Evolutionary conservation across 2,329 filamentous ascomycete species (phyloP).

Genomic region (Colletotrichum sp.): DNA sequence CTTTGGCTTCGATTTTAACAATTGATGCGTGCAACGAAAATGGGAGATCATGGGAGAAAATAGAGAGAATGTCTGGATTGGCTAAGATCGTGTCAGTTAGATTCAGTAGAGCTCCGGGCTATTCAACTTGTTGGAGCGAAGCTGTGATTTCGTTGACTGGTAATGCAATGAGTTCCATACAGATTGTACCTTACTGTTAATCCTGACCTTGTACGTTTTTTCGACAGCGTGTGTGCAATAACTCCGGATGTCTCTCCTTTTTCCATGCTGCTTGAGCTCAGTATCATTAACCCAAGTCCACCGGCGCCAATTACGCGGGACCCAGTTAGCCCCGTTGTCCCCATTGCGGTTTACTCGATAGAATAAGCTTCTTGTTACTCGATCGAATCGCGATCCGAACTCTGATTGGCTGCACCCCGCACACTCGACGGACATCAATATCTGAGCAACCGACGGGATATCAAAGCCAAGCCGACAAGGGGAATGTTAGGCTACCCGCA

Average conservation of each 20-base stretch:
- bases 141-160: neutral
- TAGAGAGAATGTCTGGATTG: neutral
- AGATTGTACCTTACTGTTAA: neutral
- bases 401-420: neutral
- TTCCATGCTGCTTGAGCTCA: neutral
- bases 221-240: neutral
- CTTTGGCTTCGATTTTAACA: too few relatives aligned
- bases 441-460: neutral
- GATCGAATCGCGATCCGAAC: neutral
- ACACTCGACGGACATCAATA: neutral
- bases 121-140: fast-evolving
- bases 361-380: neutral
- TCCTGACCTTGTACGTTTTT: neutral
- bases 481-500: neutral
- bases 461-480: neutral
- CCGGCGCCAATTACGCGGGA: neutral
- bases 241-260: neutral
- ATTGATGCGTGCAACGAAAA: too few relatives aligned
- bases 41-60: neutral
- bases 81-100: neutral
- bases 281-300: neutral
- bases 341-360: neutral
- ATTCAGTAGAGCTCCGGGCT: neutral
- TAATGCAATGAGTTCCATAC: fast-evolving
- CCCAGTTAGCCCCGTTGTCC: neutral